Conservation (phyloP, 768 basidiomycete genomes). For the Lactarius trivialis region DNA sequence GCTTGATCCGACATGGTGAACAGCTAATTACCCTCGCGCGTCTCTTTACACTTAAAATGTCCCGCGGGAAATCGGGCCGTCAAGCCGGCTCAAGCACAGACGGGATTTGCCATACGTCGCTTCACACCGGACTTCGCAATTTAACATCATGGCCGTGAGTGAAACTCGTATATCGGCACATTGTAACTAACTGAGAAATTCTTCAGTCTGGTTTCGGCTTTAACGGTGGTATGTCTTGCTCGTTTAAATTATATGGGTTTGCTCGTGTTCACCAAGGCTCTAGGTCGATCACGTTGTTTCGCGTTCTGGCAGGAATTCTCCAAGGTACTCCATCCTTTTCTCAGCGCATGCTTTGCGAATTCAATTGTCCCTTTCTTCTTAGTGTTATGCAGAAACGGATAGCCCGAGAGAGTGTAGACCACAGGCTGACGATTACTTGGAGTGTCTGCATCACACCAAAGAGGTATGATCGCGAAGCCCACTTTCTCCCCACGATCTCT, state of each 20-base stretch:
- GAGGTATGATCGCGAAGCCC: slow-evolving; percentile 55
- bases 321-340: slow-evolving; percentile 38
- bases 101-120: neutral
- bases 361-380: neutral
- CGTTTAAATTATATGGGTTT: neutral
- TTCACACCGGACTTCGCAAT: neutral
- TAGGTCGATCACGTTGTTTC: slow-evolving; percentile 84
- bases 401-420: slow-evolving; percentile 63
- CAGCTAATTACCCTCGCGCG: slow-evolving; percentile 18
- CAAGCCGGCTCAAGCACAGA: neutral
- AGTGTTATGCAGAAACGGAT: slow-evolving; percentile 86
- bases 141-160: slow-evolving; percentile 26
- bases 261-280: slow-evolving; percentile 6
- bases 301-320: slow-evolving; percentile 89
- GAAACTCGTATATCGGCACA: neutral
- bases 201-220: slow-evolving; percentile 59
- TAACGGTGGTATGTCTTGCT: slow-evolving; percentile 42
- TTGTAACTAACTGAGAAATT: slow-evolving; percentile 1
- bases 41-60: too few species aligned
- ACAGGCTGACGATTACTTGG: slow-evolving; percentile 80
- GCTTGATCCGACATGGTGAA: slow-evolving; percentile 39
- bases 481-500: neutral
- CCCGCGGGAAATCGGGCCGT: neutral
- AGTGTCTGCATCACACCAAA: slow-evolving; percentile 84
- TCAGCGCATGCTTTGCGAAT: neutral